Base-by-base conservation (phyloP, 257 asterid genomes). In the Knoxia roxburghii region DNA sequence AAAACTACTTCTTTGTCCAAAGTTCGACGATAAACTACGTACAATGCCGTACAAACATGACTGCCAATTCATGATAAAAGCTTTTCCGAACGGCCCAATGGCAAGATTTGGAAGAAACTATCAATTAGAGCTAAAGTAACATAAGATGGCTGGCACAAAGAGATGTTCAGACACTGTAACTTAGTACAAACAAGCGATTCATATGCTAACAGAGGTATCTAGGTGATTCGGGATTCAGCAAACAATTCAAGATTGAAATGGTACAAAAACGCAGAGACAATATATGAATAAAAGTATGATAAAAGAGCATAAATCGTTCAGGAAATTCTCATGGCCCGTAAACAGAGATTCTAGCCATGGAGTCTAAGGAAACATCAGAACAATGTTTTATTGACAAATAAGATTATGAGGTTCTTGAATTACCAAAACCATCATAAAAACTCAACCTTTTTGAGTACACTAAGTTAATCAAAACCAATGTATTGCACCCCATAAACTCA, bases 341-440 rank as follows among this genome's bases (percentile, higher is more conserved):
- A 46, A 46, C 8, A 48, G 56, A 50, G 0, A 21, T 20, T 58
- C 49, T 12, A 51, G 15, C 33, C 27, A n/a, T 35, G 20, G 20
- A 71, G 49, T 45, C n/a, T 41, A 35, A 8, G 0, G 40, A 18
- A 23, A 37, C 45, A 48, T 29, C 23, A 6, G 49, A 59, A 33
- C 4, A 46, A 46, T 13, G 60, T 64, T 46, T 72, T 73, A 73
- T 73, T 73, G 77, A 67, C 72, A 60, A 26, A 66, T 32, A 7
- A 29, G n/a, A n/a, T n/a, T n/a, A n/a, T n/a, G n/a, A n/a, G 68
- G 48, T 49, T 35, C 51, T 29, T 52, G 57, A 65, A 65, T 32
- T 14, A 46, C 11, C 61, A 64, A 68, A 13, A 52, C 53, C 49
- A 40, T 64, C 41, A 33, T 43, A 32, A 23, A 43, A 64, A 43